Percentiles rank a stretch among this genome's conserved stretches.
These are phyloP conservation scores for Kentomonas sorsogonicus DNA, from an alignment of 208 protist species.

Conservation along the genomic window DNA sequence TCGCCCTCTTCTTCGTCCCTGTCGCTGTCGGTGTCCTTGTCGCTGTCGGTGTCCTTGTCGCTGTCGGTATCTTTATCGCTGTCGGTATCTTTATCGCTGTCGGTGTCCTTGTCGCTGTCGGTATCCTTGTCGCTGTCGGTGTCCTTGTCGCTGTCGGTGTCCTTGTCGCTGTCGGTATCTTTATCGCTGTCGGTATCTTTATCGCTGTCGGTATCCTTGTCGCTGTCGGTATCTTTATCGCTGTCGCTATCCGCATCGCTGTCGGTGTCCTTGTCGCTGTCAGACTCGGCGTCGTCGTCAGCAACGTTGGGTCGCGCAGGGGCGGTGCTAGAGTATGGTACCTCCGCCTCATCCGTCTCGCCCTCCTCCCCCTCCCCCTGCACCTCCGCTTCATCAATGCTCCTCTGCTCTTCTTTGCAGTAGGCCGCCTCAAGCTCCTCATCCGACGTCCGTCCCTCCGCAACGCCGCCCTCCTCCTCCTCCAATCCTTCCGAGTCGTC, in stretches of 20 bases:
- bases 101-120: neutral
- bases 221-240: neutral
- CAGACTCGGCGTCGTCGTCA: slow-evolving; percentile 15
- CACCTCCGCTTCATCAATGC: slow-evolving; percentile 1
- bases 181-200: slow-evolving; percentile 13
- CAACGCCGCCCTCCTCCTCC: too few relatives aligned
- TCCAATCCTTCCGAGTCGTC: too few relatives aligned
- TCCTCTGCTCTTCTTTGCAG: neutral
- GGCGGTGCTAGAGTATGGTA: neutral
- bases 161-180: slow-evolving; percentile 1
- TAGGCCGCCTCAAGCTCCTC: too few relatives aligned
- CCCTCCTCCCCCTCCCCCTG: neutral
- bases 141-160: neutral
- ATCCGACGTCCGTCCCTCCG: too few relatives aligned
- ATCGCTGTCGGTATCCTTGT: slow-evolving; percentile 12
- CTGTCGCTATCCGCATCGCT: neutral
- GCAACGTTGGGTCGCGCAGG: slow-evolving; percentile 1
- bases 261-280: slow-evolving; percentile 9
- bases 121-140: neutral
- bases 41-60: slow-evolving; percentile 2
- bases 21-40: neutral
- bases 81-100: too few relatives aligned
- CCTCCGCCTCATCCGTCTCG: slow-evolving; percentile 8
- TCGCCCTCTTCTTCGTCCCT: slow-evolving; percentile 12
- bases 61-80: too few relatives aligned